Evolutionary conservation across 495 filamentous ascomycete species (phyloP).

Genomic region (Penicillium salamii): DNA sequence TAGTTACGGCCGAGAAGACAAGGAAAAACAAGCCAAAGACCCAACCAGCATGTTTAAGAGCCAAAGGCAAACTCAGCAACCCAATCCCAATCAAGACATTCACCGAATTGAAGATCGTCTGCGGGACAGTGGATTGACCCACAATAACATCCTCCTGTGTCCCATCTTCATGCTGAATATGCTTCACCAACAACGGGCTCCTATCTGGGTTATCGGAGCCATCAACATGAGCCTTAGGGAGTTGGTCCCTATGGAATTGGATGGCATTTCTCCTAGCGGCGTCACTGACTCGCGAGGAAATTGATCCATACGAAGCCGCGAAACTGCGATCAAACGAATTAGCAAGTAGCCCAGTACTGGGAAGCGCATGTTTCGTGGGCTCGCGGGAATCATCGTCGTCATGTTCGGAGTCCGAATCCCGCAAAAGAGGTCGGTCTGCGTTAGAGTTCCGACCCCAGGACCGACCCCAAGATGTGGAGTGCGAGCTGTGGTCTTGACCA

Average conservation of each 20-base stretch:
- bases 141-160: constrained; percentile 77
- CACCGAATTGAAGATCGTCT: constrained; percentile 95
- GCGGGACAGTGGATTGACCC: constrained; percentile 89
- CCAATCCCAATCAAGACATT: constrained; percentile 95
- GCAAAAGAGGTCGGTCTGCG: constrained; percentile 28
- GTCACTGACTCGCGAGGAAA: constrained; percentile 65
- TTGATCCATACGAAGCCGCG: constrained; percentile 74
- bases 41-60: constrained; percentile 89
- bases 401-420: constrained; percentile 19
- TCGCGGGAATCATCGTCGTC: constrained; percentile 17
- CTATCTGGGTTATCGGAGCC: constrained; percentile 59
- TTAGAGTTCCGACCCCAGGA: constrained; percentile 17
- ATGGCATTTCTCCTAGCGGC: constrained; percentile 69
- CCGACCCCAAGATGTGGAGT: constrained; percentile 24
- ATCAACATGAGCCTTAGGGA: constrained; percentile 57
- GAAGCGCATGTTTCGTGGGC: constrained; percentile 19
- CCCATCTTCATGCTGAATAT: constrained; percentile 82
- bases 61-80: constrained; percentile 83
- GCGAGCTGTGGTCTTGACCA: constrained; percentile 23
- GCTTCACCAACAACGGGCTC: constrained; percentile 78
- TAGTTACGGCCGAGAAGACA: constrained; percentile 67
- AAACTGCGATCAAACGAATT: constrained; percentile 68
- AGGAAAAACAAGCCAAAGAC: constrained; percentile 76
- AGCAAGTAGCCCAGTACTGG: constrained; percentile 23
- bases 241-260: constrained; percentile 69